phyloP scores from a whole-genome alignment of 345 rosid genomes.

The Euclidium syriacum region DNA sequence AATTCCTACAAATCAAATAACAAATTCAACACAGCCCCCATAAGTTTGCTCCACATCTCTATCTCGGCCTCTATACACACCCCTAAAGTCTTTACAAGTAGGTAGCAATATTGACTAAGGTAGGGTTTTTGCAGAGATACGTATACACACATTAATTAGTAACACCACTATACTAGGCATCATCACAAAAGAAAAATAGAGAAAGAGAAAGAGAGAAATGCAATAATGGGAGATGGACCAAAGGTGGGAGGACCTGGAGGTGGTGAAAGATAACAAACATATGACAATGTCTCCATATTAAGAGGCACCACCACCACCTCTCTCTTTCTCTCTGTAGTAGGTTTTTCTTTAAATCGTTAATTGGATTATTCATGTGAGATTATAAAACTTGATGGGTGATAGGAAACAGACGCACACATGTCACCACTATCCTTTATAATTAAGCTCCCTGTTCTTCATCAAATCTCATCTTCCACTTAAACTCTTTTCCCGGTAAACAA shows the following conservation, averaged over 20 bases:
- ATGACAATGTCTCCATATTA: slow-evolving; percentile 31
- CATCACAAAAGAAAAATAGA: slow-evolving; percentile 11
- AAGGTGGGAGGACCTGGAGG: slow-evolving; percentile 24
- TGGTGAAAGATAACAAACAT: slow-evolving; percentile 27
- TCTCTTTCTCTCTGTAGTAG: slow-evolving; percentile 26
- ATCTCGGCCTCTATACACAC: no score
- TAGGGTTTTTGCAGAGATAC: slow-evolving; percentile 1
- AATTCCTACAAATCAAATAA: background rate
- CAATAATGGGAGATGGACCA: slow-evolving; percentile 35
- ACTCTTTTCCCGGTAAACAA: background rate
- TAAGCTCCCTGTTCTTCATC: background rate
- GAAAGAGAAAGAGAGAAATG: slow-evolving; percentile 9
- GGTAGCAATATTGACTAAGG: slow-evolving; percentile 17
- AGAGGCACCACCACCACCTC: slow-evolving; percentile 27
- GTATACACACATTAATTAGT: slow-evolving; percentile 10
- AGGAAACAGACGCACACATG: slow-evolving; percentile 26
- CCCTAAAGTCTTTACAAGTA: slow-evolving; percentile 3
- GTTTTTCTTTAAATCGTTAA: slow-evolving; percentile 10
- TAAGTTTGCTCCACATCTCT: background rate
- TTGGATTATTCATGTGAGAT: slow-evolving; percentile 27
- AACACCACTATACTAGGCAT: slow-evolving; percentile 16
- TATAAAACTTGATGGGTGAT: slow-evolving; percentile 28
- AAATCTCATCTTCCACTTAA: slow-evolving; percentile 6
- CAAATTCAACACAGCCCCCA: background rate
- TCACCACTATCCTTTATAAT: slow-evolving; percentile 4